A percentile compares a stretch with the other conserved stretches of the same genome.
Conservation (phyloP, 148 eudicot genomes). For the Persicaria maculosa region DNA sequence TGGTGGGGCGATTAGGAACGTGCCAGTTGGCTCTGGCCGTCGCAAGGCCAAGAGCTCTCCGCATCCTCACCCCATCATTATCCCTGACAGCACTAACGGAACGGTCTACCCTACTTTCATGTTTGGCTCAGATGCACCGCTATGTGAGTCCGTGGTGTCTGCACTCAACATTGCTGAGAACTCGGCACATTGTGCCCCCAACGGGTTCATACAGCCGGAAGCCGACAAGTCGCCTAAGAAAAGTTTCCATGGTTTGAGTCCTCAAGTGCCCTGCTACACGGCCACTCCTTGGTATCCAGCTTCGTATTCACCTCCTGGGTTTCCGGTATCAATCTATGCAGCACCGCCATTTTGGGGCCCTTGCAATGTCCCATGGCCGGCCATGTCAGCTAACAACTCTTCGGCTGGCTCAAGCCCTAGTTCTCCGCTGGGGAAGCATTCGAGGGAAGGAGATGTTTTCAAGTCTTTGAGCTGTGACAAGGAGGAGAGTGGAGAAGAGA, state of each 20-base stretch:
- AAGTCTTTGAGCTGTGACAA: neutral
- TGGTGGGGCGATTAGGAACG: constrained; percentile 57
- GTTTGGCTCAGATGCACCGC: constrained; percentile 27
- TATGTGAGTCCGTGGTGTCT: constrained; percentile 24
- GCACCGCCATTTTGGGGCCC: constrained; percentile 25
- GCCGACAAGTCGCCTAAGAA: neutral
- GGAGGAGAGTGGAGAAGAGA: neutral
- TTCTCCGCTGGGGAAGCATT: constrained; percentile 59
- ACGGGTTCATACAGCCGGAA: neutral
- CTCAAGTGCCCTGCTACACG: constrained; percentile 26
- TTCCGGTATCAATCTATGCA: constrained; percentile 34
- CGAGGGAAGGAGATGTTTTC: constrained; percentile 34
- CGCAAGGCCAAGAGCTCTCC: constrained; percentile 42
- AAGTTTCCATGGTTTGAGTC: constrained; percentile 13
- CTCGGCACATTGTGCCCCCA: neutral
- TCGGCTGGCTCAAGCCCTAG: constrained; percentile 25
- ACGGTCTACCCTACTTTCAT: constrained; percentile 13
- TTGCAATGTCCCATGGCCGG: constrained; percentile 17
- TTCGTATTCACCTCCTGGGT: neutral
- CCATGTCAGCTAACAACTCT: constrained; percentile 6
- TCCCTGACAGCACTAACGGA: constrained; percentile 8
- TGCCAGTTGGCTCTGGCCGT: constrained; percentile 61
- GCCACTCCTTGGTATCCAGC: constrained; percentile 34
- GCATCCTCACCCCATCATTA: constrained; percentile 16
- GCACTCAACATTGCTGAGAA: constrained; percentile 14